Conservation (phyloP, 2,329 filamentous ascomycete genomes). For the Nothomitra cinnamomea region DNA sequence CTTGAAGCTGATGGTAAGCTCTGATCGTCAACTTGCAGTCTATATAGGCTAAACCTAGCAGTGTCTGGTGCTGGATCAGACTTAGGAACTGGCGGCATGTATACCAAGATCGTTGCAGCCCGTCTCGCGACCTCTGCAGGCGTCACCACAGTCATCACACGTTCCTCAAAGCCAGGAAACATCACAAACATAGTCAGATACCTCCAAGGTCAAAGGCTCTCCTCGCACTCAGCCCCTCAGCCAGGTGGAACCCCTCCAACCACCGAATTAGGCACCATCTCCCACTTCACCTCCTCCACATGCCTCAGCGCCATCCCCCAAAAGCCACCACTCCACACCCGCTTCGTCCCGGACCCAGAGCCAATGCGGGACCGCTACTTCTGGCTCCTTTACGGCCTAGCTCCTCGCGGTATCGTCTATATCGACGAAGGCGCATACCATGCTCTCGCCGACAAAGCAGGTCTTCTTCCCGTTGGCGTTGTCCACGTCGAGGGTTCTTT, state of each 20-base stretch:
- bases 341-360: constrained; percentile 70
- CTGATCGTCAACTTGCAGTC: not conserved
- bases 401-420: constrained; percentile 77
- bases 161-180: constrained; percentile 84
- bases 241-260: constrained; percentile 11
- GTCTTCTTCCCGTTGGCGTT: constrained; percentile 78
- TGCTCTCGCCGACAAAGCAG: constrained; percentile 68
- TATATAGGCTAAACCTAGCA: constrained; percentile 16
- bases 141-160: constrained; percentile 89
- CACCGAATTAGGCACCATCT: constrained; percentile 10
- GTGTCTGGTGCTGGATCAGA: constrained; percentile 80
- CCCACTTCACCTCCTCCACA: constrained; percentile 26
- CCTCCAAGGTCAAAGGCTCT: constrained; percentile 22
- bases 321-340: constrained; percentile 62
- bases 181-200: constrained; percentile 75
- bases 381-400: constrained; percentile 87
- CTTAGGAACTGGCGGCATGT: constrained; percentile 90
- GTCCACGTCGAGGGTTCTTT: constrained; percentile 79
- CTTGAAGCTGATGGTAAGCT: constrained; percentile 59
- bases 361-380: constrained; percentile 90
- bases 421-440: constrained; percentile 80
- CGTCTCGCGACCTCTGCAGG: constrained; percentile 83
- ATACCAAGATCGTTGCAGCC: constrained; percentile 90
- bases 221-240: constrained; percentile 16
- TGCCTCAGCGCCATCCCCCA: constrained; percentile 18